phyloP scores from a whole-genome alignment of 2,329 filamentous ascomycete genomes.

The Xylariaceae sp. region DNA sequence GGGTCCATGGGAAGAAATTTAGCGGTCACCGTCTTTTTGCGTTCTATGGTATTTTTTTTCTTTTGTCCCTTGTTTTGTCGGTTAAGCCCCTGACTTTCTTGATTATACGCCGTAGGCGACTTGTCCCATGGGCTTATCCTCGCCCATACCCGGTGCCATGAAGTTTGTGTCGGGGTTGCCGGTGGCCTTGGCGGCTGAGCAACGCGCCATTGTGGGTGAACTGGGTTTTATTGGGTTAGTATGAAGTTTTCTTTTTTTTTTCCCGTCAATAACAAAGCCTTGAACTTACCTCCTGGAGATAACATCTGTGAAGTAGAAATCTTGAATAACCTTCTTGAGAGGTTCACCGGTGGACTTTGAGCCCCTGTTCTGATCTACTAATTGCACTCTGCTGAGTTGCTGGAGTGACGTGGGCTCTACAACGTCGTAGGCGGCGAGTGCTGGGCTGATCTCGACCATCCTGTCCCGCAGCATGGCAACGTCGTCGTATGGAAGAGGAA shows the following conservation, averaged over 20 bases:
- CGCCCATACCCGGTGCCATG: constrained; percentile 67
- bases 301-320: constrained; percentile 97
- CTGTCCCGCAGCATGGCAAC: constrained; percentile 83
- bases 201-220: constrained; percentile 97
- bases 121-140: constrained; percentile 59
- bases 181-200: constrained; percentile 85
- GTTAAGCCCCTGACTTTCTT: neutral
- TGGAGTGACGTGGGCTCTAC: constrained; percentile 74
- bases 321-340: constrained; percentile 81
- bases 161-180: constrained; percentile 75
- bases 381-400: constrained; percentile 83
- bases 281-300: constrained; percentile 84
- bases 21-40: neutral
- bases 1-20: constrained; percentile 2
- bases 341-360: constrained; percentile 65
- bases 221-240: constrained; percentile 42
- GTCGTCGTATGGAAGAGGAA: constrained; percentile 87
- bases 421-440: constrained; percentile 83
- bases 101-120: constrained; percentile 54
- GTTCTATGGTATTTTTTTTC: constrained; percentile 5
- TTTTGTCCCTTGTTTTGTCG: constrained; percentile 3
- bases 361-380: constrained; percentile 95
- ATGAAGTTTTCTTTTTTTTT: neutral
- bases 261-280: constrained; percentile 3
- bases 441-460: constrained; percentile 91